phyloP scores from a whole-genome alignment of 2,329 filamentous ascomycete species.

The Scopulariopsis brevicaulis region DNA sequence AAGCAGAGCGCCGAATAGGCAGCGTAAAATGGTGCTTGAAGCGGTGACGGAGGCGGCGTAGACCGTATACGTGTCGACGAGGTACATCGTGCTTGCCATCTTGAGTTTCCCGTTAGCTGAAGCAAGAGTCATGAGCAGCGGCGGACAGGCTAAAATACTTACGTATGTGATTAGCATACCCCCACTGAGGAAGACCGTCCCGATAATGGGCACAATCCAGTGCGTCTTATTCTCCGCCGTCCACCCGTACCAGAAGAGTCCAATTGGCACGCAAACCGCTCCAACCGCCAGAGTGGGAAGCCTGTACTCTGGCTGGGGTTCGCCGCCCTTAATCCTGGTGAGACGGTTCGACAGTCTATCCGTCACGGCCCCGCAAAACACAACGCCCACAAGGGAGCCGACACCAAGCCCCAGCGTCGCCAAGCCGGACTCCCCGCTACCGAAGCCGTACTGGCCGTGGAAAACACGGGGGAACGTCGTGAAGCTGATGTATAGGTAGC shows the following conservation, averaged over 20 bases:
- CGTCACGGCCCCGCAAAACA: constrained; percentile 23
- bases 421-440: constrained; percentile 24
- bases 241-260: constrained; percentile 50
- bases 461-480: constrained; percentile 37
- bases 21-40: constrained; percentile 48
- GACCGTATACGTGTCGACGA: constrained; percentile 45
- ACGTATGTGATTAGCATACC: constrained; percentile 25
- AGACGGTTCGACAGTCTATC: constrained; percentile 17
- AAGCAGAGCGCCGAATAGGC: constrained; percentile 50
- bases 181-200: constrained; percentile 33
- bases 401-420: constrained; percentile 36
- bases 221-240: constrained; percentile 39
- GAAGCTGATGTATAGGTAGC: constrained; percentile 38
- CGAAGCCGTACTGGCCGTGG: constrained; percentile 23
- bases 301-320: constrained; percentile 31
- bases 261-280: constrained; percentile 37
- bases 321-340: constrained; percentile 38
- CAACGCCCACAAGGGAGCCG: constrained; percentile 28
- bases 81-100: constrained; percentile 26
- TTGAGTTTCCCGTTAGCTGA: not conserved
- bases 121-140: not conserved
- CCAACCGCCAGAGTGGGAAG: constrained; percentile 37
- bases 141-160: not conserved
- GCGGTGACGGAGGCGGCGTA: constrained; percentile 43
- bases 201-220: constrained; percentile 45